phyloP scores from a whole-genome alignment of 805 yeast genomes.

The Ogataea parapolymorpha region DNA sequence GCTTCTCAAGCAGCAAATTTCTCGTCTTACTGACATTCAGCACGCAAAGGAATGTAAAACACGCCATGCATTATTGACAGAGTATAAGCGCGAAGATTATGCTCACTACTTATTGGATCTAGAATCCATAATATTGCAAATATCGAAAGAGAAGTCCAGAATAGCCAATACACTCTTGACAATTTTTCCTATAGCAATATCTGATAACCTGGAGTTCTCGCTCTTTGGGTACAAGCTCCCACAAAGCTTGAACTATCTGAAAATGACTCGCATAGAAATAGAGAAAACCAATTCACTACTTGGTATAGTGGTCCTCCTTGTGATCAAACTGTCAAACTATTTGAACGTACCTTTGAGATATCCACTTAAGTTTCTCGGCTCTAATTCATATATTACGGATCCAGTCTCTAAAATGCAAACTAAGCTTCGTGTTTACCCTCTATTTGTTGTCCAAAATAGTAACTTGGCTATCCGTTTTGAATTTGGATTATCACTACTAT shows the following conservation, averaged over 20 bases:
- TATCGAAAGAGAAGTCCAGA: slow-evolving; percentile 25
- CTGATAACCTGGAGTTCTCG: slow-evolving; percentile 25
- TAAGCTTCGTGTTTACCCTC: slow-evolving; percentile 42
- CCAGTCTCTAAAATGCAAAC: slow-evolving; percentile 38
- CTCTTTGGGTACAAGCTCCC: slow-evolving; percentile 34
- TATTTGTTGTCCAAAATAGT: slow-evolving; percentile 45
- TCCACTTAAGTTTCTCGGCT: slow-evolving; percentile 46
- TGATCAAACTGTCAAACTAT: slow-evolving; percentile 38
- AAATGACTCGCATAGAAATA: slow-evolving; percentile 32
- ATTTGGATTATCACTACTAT: slow-evolving; percentile 45
- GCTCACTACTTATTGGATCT: slow-evolving; percentile 15
- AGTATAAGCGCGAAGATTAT: slow-evolving; percentile 11
- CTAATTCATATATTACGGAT: slow-evolving; percentile 46
- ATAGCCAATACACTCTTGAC: slow-evolving; percentile 21
- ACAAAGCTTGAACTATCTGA: slow-evolving; percentile 11
- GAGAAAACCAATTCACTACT: slow-evolving; percentile 45
- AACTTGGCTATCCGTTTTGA: slow-evolving; percentile 41
- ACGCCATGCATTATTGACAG: neutral
- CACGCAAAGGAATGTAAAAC: neutral
- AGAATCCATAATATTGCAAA: slow-evolving; percentile 9
- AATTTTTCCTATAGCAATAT: slow-evolving; percentile 34
- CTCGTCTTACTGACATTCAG: slow-evolving; percentile 1
- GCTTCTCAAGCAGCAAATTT: slow-evolving; percentile 1
- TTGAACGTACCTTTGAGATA: slow-evolving; percentile 45
- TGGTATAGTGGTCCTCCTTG: slow-evolving; percentile 44